Base-by-base conservation (phyloP, 106 monocot genomes). In the Dendrobium huoshanense region DNA sequence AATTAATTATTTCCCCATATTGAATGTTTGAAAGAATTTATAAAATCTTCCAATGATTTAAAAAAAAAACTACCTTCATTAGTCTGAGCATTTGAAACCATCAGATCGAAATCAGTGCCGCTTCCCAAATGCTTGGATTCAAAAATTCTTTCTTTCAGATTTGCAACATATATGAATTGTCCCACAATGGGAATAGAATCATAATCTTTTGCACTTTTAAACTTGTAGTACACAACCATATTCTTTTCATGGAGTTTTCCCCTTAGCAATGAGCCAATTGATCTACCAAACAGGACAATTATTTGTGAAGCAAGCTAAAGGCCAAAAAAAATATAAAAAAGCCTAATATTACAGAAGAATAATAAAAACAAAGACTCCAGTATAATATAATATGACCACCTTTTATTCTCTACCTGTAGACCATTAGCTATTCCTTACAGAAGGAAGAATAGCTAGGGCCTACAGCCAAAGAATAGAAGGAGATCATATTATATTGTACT, bases 151-250 rank as follows among this genome's bases (percentile, higher is more conserved):
- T 93, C 95, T 92, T 95, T 98, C 80, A 98, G 78, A 83, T 86
- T 91, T 42, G 67, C 92, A 91, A 98, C 89, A 77, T 91, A 92
- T 81, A 98, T 98, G 80, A 94, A 98, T 82, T 92, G 98, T 40
- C 98, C 98, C 85, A 92, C 98, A 73, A 98, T 95, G 41, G 91
- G 87, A 68, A 98, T 87, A 67, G 91, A 91, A 79, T 98, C 92
- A 73, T 81, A 98, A 86, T 92, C 91, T 82, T 86, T 94, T 58
- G 98, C 98, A 88, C 98, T 98, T 83, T 98, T 98, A 87, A 98
- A 98, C 88, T 93, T 98, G 83, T 88, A 98, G 78, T 98, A 98
- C 79, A 98, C 92, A 82, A 92, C 90, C 98, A 98, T 97, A 47
- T 17, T 89, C 87, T 74, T 85, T 41, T 80, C 80, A 77, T 27